Evolutionary conservation across 805 yeast genomes (phyloP).

Genomic region (Kazachstania kunashirensis): DNA sequence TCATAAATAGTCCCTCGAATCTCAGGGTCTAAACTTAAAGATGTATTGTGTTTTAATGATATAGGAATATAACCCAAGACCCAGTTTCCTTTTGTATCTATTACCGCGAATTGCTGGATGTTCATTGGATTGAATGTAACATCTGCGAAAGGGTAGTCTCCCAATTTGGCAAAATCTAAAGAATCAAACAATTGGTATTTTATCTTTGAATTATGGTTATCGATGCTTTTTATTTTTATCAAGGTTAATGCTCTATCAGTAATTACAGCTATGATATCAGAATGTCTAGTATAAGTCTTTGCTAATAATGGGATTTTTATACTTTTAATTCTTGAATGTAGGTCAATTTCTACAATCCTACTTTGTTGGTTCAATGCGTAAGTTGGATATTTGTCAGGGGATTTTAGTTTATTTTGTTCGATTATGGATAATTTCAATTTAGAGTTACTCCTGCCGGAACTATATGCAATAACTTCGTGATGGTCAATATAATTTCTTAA

Average conservation of each 20-base stretch:
- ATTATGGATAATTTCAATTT: conserved; percentile 10
- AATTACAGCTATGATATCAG: conserved; percentile 31
- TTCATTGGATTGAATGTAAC: conserved; percentile 38
- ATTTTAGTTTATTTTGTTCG: neutral
- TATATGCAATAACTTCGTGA: conserved; percentile 14
- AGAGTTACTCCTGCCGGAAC: conserved; percentile 17
- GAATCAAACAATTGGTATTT: conserved; percentile 17
- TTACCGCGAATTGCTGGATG: conserved; percentile 30
- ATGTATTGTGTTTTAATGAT: conserved; percentile 6
- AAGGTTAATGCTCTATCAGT: conserved; percentile 31
- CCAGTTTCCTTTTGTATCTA: conserved; percentile 49
- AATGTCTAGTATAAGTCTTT: conserved; percentile 14
- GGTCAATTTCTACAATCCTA: conserved; percentile 10
- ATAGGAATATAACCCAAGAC: conserved; percentile 30
- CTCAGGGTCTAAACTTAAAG: conserved; percentile 9
- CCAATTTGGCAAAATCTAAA: conserved; percentile 18
- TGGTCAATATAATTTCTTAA: conserved; percentile 16
- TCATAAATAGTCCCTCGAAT: conserved; percentile 31
- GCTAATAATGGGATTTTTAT: conserved; percentile 29
- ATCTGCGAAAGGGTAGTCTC: conserved; percentile 36
- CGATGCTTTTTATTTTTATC: conserved; percentile 22
- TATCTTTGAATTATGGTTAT: conserved; percentile 7
- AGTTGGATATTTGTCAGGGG: neutral
- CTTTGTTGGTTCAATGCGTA: neutral
- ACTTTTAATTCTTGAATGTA: conserved; percentile 35